Evolutionary conservation across 345 rosid species (phyloP).

Genomic region (Noccaea bulbosa): DNA sequence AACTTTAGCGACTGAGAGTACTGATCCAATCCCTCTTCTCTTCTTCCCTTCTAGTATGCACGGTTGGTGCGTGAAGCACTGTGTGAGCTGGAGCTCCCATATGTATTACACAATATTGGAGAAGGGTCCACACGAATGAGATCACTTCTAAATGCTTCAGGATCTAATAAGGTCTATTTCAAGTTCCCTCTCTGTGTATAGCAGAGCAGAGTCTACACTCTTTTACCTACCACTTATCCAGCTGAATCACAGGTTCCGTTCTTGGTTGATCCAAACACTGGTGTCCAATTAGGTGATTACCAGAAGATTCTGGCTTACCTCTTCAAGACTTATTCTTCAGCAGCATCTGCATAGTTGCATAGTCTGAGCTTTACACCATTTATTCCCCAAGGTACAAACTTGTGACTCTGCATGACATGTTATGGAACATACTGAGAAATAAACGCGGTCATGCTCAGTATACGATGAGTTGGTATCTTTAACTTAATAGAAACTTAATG

Average conservation of each 20-base stretch:
- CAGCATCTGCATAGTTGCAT: constrained; percentile 36
- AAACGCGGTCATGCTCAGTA: too few species aligned
- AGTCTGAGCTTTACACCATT: background rate
- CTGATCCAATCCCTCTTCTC: background rate
- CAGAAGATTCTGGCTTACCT: constrained; percentile 65
- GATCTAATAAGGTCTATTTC: constrained; percentile 64
- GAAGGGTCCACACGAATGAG: constrained; percentile 56
- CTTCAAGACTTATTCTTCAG: constrained; percentile 64
- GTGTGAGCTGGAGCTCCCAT: constrained; percentile 84
- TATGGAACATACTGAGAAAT: background rate
- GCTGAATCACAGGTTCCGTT: constrained; percentile 65
- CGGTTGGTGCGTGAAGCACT: constrained; percentile 86
- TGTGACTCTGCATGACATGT: constrained; percentile 12
- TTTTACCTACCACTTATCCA: constrained; percentile 1
- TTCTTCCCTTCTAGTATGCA: constrained; percentile 53
- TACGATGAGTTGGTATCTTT: background rate
- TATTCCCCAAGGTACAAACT: constrained; percentile 26
- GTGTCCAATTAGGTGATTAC: constrained; percentile 62
- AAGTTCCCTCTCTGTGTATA: background rate
- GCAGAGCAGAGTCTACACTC: constrained; percentile 1
- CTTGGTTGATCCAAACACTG: constrained; percentile 77
- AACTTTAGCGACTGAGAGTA: background rate
- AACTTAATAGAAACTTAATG: background rate
- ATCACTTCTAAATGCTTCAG: constrained; percentile 59
- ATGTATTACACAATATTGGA: constrained; percentile 74